phyloP scores from a whole-genome alignment of 345 rosid genomes.

The Noccaea bulbosa region DNA sequence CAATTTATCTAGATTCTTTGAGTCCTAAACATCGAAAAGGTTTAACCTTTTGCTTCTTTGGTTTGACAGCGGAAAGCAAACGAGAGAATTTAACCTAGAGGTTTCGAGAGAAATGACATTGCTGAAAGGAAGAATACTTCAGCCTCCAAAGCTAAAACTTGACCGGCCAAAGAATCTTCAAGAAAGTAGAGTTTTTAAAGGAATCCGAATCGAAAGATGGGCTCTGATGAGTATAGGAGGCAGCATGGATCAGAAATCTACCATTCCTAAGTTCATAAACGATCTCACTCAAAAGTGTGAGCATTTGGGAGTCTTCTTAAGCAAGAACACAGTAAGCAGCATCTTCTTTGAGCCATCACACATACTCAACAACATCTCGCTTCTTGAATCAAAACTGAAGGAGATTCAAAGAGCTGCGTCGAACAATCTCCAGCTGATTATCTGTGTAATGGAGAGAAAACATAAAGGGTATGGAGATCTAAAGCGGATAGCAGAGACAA shows the following conservation, averaged over 20 bases:
- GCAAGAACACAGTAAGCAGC: slow-evolving; percentile 59
- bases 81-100: slow-evolving; percentile 72
- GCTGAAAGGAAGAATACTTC: slow-evolving; percentile 81
- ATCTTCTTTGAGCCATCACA: slow-evolving; percentile 74
- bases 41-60: slow-evolving; percentile 31
- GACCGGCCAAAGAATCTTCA: slow-evolving; percentile 81
- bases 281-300: slow-evolving; percentile 88
- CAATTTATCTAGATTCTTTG: neutral
- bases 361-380: slow-evolving; percentile 72
- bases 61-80: slow-evolving; percentile 70
- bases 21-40: neutral
- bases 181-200: slow-evolving; percentile 77
- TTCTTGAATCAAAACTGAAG: slow-evolving; percentile 76
- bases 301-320: slow-evolving; percentile 79
- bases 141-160: slow-evolving; percentile 93
- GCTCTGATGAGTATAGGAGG: slow-evolving; percentile 91
- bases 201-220: slow-evolving; percentile 78
- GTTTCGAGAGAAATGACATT: slow-evolving; percentile 84
- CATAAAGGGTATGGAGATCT: slow-evolving; percentile 92
- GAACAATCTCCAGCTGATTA: slow-evolving; percentile 73
- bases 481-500: slow-evolving; percentile 92
- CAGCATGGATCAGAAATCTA: slow-evolving; percentile 69
- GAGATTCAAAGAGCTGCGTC: slow-evolving; percentile 67
- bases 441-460: slow-evolving; percentile 92
- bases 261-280: slow-evolving; percentile 74